Percentiles rank a stretch among this genome's conserved stretches.
phyloP scores from a whole-genome alignment of 2,329 filamentous ascomycete species.

The Cladosporium velox region DNA sequence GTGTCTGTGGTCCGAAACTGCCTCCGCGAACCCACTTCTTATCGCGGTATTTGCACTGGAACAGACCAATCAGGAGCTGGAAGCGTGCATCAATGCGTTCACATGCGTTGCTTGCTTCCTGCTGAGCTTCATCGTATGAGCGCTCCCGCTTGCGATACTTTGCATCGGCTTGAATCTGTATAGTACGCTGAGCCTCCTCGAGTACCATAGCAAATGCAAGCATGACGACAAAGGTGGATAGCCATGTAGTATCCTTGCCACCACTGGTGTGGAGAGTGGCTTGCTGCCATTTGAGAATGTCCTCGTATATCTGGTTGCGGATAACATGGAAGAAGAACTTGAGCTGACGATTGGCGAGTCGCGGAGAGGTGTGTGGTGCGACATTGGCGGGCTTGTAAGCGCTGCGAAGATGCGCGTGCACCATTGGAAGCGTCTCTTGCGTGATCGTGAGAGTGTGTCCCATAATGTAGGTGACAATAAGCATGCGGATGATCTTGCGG shows the following conservation, averaged over 20 bases:
- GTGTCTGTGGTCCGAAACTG: slow-evolving; percentile 42
- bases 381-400: slow-evolving; percentile 32
- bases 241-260: slow-evolving; percentile 49
- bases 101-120: slow-evolving; percentile 43
- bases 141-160: slow-evolving; percentile 37
- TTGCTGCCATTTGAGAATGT: slow-evolving; percentile 50
- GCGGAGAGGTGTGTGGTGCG: slow-evolving; percentile 37
- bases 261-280: slow-evolving; percentile 46
- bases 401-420: slow-evolving; percentile 44
- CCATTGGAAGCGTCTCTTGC: slow-evolving; percentile 40
- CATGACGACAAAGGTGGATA: slow-evolving; percentile 49
- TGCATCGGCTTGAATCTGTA: slow-evolving; percentile 47
- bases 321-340: slow-evolving; percentile 53
- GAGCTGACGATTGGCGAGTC: slow-evolving; percentile 52
- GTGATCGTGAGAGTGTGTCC: slow-evolving; percentile 49
- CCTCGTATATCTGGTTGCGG: slow-evolving; percentile 44
- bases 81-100: slow-evolving; percentile 49
- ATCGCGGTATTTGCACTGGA: slow-evolving; percentile 51
- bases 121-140: slow-evolving; percentile 33
- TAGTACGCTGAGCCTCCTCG: slow-evolving; percentile 50
- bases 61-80: slow-evolving; percentile 48
- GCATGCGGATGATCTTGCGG: slow-evolving; percentile 47
- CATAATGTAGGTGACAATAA: slow-evolving; percentile 53
- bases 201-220: slow-evolving; percentile 51
- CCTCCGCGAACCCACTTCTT: slow-evolving; percentile 41